Conservation (phyloP, 257 asterid species). For the Salvia hispanica region DNA sequence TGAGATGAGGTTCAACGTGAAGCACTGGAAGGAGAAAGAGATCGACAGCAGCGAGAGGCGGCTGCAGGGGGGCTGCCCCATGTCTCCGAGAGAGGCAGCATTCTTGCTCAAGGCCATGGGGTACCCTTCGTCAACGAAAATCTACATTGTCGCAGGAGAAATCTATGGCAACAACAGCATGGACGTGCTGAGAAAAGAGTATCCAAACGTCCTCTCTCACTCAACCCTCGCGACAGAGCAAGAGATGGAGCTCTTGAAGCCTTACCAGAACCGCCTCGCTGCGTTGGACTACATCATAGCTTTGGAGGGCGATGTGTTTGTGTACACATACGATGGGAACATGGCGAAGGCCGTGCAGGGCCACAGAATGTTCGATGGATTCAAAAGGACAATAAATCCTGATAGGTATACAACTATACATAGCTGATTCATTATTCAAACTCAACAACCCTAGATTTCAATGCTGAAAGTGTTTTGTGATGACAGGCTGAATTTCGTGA, state of each 20-base stretch:
- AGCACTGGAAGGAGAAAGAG: slow-evolving; percentile 98
- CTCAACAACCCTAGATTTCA: too few relatives aligned
- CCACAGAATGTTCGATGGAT: slow-evolving; percentile 83
- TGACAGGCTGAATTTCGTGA: slow-evolving; percentile 66
- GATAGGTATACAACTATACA: slow-evolving; percentile 75
- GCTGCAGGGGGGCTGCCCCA: slow-evolving; percentile 85
- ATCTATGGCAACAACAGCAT: slow-evolving; percentile 81
- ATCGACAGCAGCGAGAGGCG: slow-evolving; percentile 68
- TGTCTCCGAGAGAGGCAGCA: slow-evolving; percentile 95
- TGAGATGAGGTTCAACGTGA: slow-evolving; percentile 69
- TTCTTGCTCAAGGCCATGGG: slow-evolving; percentile 90
- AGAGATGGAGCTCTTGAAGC: slow-evolving; percentile 60
- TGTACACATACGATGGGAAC: slow-evolving; percentile 91
- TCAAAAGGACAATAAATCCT: slow-evolving; percentile 80
- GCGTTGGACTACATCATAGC: slow-evolving; percentile 88
- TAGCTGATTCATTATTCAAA: too few relatives aligned
- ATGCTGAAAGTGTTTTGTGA: background rate
- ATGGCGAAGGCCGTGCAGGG: slow-evolving; percentile 99
- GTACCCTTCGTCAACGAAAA: slow-evolving; percentile 71
- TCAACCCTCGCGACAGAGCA: slow-evolving; percentile 71
- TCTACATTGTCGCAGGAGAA: slow-evolving; percentile 89
- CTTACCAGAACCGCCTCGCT: slow-evolving; percentile 90
- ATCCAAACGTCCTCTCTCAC: slow-evolving; percentile 80
- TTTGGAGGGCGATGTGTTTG: slow-evolving; percentile 80
- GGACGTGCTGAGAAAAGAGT: slow-evolving; percentile 71